Evolutionary conservation across 345 rosid species (phyloP).

Genomic region (Kernera saxatilis): DNA sequence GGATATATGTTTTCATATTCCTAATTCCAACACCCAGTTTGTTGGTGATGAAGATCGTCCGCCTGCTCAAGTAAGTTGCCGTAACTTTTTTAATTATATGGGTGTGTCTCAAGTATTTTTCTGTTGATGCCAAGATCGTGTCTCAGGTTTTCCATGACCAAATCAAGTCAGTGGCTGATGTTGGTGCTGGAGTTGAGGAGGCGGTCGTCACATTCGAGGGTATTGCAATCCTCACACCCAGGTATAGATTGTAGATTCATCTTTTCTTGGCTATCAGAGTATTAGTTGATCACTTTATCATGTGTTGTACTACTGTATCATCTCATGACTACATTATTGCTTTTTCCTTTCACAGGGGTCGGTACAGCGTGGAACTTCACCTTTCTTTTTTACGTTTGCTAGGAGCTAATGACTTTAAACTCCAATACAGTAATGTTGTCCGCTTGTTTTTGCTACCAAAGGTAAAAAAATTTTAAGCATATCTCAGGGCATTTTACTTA

Average conservation of each 20-base stretch:
- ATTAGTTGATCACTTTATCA: background rate
- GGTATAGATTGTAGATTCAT: constrained; percentile 37
- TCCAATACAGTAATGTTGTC: constrained; percentile 96
- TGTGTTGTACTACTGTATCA: background rate
- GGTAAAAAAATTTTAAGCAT: constrained; percentile 41
- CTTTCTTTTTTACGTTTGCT: constrained; percentile 79
- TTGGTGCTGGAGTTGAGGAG: constrained; percentile 82
- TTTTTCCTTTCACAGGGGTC: constrained; percentile 61
- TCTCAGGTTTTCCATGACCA: constrained; percentile 71
- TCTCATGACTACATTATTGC: background rate
- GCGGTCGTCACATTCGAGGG: constrained; percentile 92
- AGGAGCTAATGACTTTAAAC: constrained; percentile 99
- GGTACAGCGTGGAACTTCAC: constrained; percentile 95
- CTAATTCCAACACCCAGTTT: constrained; percentile 79
- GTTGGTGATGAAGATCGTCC: constrained; percentile 90
- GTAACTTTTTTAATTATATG: background rate
- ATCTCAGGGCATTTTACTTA: background rate
- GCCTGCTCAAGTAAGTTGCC: constrained; percentile 66
- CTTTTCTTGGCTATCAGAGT: background rate
- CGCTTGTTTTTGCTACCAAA: constrained; percentile 95
- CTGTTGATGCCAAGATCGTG: background rate
- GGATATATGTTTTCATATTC: constrained; percentile 94
- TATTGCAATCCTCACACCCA: constrained; percentile 90
- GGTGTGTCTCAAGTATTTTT: background rate
- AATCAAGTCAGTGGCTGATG: constrained; percentile 79